Percentiles rank a stretch among this genome's conserved stretches.
These are phyloP conservation scores for Aspergillus melleus DNA, from an alignment of 2,329 filamentous ascomycete species.

Conservation along the genomic window DNA sequence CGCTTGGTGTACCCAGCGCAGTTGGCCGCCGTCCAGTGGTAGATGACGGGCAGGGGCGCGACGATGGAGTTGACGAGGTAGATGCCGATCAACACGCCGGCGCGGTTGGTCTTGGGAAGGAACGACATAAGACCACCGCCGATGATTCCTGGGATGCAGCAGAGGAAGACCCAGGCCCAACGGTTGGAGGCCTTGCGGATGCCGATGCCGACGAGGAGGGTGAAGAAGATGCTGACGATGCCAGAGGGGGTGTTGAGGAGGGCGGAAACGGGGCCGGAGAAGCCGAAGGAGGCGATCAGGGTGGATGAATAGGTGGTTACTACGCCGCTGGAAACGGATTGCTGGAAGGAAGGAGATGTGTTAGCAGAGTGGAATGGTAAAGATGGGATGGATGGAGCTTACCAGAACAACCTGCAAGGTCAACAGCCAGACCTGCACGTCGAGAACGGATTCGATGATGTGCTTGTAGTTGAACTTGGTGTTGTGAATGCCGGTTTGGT, in stretches of 20 bases:
- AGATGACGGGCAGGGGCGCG: constrained; percentile 43
- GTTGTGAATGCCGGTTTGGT: constrained; percentile 20
- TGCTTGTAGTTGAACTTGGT: constrained; percentile 25
- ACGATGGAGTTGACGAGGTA: constrained; percentile 43
- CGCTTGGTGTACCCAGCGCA: constrained; percentile 49
- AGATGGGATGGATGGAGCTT: background rate
- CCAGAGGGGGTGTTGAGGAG: constrained; percentile 49
- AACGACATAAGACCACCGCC: constrained; percentile 43
- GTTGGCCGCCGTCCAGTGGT: constrained; percentile 48
- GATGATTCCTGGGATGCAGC: constrained; percentile 48
- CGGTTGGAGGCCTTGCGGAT: constrained; percentile 42
- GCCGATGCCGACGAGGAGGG: constrained; percentile 40
- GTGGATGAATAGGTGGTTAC: constrained; percentile 48
- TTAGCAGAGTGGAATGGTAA: background rate
- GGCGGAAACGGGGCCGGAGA: constrained; percentile 42
- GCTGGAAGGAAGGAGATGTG: background rate
- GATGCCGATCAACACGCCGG: constrained; percentile 43
- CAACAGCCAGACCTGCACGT: constrained; percentile 24
- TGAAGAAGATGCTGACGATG: constrained; percentile 40
- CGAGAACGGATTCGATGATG: constrained; percentile 20
- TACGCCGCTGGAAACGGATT: constrained; percentile 44
- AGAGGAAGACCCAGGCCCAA: constrained; percentile 42
- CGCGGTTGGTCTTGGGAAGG: constrained; percentile 37
- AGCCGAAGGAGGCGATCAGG: constrained; percentile 45
- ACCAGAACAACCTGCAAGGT: constrained; percentile 34